Conservation (phyloP, 1,284 basidiomycete species). For the Peniophora sp. region DNA sequence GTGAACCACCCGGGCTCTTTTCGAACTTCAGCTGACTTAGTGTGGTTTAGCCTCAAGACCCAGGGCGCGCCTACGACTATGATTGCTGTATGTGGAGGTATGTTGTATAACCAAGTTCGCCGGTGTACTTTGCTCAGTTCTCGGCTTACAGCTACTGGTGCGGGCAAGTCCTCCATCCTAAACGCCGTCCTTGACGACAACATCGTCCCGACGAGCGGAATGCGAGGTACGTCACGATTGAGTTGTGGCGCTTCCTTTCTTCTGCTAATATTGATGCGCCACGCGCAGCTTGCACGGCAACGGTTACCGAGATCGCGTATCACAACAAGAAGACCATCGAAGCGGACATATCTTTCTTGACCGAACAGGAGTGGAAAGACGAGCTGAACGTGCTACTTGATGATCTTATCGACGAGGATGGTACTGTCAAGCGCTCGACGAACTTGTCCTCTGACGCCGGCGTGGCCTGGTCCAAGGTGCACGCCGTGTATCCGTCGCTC, state of each 20-base stretch:
- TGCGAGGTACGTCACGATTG: slow-evolving; percentile 38
- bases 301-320: slow-evolving; percentile 55
- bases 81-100: slow-evolving; percentile 56
- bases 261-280: slow-evolving; percentile 3
- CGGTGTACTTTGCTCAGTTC: slow-evolving; percentile 1
- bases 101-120: slow-evolving; percentile 9
- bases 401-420: slow-evolving; percentile 52
- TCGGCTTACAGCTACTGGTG: slow-evolving; percentile 39
- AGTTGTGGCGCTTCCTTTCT: not conserved
- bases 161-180: slow-evolving; percentile 51
- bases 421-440: slow-evolving; percentile 40
- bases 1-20: slow-evolving; percentile 10
- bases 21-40: not conserved
- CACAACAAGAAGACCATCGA: slow-evolving; percentile 47
- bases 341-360: slow-evolving; percentile 51
- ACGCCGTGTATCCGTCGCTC: slow-evolving; percentile 52
- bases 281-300: slow-evolving; percentile 52
- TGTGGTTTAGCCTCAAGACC: slow-evolving; percentile 29
- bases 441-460: slow-evolving; percentile 53
- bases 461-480: slow-evolving; percentile 55
- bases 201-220: slow-evolving; percentile 56
- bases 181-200: slow-evolving; percentile 57
- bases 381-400: slow-evolving; percentile 46
- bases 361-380: slow-evolving; percentile 45
- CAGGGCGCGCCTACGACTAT: slow-evolving; percentile 47